phyloP scores from a whole-genome alignment of 257 asterid species.

The Echites panduratus region DNA sequence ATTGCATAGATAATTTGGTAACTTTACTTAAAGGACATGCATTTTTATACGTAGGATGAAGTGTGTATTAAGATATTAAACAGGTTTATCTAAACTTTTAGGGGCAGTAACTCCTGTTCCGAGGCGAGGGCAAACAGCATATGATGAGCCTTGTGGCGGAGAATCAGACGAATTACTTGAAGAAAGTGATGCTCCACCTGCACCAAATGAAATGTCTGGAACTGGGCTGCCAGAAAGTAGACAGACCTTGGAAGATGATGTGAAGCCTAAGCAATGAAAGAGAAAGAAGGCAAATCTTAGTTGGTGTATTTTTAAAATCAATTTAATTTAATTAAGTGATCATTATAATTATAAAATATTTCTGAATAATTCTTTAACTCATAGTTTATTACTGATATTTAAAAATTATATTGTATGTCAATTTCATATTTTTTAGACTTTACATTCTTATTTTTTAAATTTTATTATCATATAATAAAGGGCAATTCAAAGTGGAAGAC shows the following conservation, averaged over 20 bases:
- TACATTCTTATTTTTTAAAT: no score
- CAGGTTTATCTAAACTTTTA: conserved; percentile 22
- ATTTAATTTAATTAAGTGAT: no score
- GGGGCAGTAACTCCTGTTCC: conserved; percentile 30
- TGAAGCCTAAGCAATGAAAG: conserved; percentile 75
- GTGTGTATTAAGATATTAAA: neutral
- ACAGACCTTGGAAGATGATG: conserved; percentile 71
- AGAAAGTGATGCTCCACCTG: conserved; percentile 28
- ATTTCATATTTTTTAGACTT: no score
- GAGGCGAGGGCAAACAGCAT: conserved; percentile 31
- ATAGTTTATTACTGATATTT: no score
- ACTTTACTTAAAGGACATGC: no score
- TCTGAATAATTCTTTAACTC: no score
- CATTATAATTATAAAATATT: no score
- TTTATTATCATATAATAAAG: no score
- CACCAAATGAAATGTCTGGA: conserved; percentile 26
- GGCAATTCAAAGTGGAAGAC: no score
- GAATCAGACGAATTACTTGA: conserved; percentile 17
- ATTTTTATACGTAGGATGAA: no score
- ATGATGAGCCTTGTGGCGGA: conserved; percentile 19
- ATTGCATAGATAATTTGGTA: no score
- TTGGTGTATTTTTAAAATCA: conserved; percentile 15
- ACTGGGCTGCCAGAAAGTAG: conserved; percentile 20
- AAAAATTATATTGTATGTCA: no score
- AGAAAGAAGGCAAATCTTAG: conserved; percentile 48